phyloP scores from a whole-genome alignment of 371 early-diverging fungal species.

The Mucor racemosus region DNA sequence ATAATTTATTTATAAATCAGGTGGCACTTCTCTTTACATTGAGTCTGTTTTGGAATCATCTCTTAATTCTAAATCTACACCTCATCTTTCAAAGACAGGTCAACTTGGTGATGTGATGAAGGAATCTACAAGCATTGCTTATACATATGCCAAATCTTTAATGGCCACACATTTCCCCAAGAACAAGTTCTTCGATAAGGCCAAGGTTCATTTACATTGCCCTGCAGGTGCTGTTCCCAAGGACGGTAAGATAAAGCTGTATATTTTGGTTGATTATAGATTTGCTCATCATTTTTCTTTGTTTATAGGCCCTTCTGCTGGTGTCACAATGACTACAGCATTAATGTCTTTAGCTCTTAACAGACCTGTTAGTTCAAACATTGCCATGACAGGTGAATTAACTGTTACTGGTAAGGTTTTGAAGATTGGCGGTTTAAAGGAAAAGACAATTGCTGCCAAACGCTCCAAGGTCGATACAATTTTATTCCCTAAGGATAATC shows the following conservation, averaged over 20 bases:
- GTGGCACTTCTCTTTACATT: conserved; percentile 92
- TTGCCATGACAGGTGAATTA: conserved; percentile 98
- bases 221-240: conserved; percentile 98
- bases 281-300: no score
- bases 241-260: conserved; percentile 68
- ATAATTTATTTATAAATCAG: conserved; percentile 37
- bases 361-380: conserved; percentile 72
- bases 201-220: conserved; percentile 92
- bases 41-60: conserved; percentile 91
- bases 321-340: conserved; percentile 94
- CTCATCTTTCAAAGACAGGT: conserved; percentile 82
- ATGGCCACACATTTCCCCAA: conserved; percentile 75
- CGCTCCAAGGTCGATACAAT: conserved; percentile 89
- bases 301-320: conserved; percentile 88
- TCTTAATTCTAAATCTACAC: conserved; percentile 65
- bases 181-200: conserved; percentile 90
- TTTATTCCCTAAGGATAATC: conserved; percentile 89
- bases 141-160: conserved; percentile 88
- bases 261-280: background rate
- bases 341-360: conserved; percentile 89
- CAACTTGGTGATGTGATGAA: conserved; percentile 99
- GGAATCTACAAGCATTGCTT: conserved; percentile 94
- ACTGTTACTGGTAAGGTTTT: conserved; percentile 96
- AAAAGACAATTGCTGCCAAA: conserved; percentile 97
- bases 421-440: conserved; percentile 96